A percentile compares a stretch with the other conserved stretches of the same genome.
phyloP scores from a whole-genome alignment of 2,329 filamentous ascomycete genomes.

The Stachybotrys chartarum region DNA sequence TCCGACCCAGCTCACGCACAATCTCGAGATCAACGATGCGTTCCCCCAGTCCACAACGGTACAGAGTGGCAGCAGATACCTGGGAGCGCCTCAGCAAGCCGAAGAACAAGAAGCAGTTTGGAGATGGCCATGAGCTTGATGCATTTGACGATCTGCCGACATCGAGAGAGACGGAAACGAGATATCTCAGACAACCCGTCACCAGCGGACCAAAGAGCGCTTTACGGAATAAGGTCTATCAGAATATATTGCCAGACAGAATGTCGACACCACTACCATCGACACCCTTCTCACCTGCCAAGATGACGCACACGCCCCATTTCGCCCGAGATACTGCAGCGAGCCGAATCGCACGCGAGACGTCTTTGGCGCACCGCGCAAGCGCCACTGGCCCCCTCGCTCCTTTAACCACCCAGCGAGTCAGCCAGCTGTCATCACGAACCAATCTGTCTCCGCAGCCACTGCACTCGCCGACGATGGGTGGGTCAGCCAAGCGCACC shows the following conservation, averaged over 20 bases:
- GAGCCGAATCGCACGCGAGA: slow-evolving; percentile 58
- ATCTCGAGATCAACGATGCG: slow-evolving; percentile 52
- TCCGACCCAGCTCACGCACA: slow-evolving; percentile 49
- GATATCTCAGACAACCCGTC: slow-evolving; percentile 73
- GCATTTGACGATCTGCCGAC: slow-evolving; percentile 93
- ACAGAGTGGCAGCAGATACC: slow-evolving; percentile 36
- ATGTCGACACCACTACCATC: slow-evolving; percentile 45
- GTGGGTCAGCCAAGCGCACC: slow-evolving; percentile 49
- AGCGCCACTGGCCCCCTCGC: slow-evolving; percentile 46
- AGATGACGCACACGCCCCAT: slow-evolving; percentile 46
- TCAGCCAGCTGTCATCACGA: slow-evolving; percentile 44
- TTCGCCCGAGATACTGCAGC: slow-evolving; percentile 61
- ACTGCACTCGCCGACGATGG: slow-evolving; percentile 26
- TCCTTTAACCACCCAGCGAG: slow-evolving; percentile 47
- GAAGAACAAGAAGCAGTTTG: slow-evolving; percentile 53
- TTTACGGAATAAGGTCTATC: slow-evolving; percentile 48
- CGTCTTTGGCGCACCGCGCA: slow-evolving; percentile 51
- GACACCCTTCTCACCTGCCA: slow-evolving; percentile 51
- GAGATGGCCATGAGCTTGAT: slow-evolving; percentile 87
- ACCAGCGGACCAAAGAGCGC: slow-evolving; percentile 60
- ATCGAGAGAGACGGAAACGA: slow-evolving; percentile 72
- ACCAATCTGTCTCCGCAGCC: slow-evolving; percentile 37
- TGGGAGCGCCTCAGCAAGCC: slow-evolving; percentile 70
- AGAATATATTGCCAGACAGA: slow-evolving; percentile 48
- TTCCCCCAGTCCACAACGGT: slow-evolving; percentile 52